phyloP scores from a whole-genome alignment of 2,329 filamentous ascomycete species.

The Neonectria magnoliae region DNA sequence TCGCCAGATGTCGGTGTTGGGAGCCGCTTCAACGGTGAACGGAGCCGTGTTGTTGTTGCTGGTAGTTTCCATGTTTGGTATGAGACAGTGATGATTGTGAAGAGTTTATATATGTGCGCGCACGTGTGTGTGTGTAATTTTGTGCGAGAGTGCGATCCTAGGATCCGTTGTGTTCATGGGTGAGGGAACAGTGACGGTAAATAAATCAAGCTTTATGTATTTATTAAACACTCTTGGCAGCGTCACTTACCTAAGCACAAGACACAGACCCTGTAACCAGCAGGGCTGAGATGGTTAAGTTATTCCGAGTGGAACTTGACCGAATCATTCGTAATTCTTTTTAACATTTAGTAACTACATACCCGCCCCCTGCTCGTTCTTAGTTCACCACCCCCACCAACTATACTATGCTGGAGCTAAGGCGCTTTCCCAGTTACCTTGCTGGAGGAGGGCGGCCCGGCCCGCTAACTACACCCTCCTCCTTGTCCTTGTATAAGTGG shows the following conservation, averaged over 20 bases:
- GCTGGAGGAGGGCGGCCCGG: not conserved
- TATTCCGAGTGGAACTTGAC: not conserved
- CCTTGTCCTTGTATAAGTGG: not conserved
- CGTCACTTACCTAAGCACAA: not conserved
- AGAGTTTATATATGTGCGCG: too few relatives aligned
- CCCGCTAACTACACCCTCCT: not conserved
- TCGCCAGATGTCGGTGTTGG: conserved; percentile 6
- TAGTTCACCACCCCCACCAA: not conserved
- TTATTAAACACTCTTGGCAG: not conserved
- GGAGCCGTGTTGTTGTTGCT: not conserved
- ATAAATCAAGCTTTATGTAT: not conserved
- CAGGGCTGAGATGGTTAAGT: not conserved
- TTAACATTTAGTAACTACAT: not conserved
- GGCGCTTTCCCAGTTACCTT: too few relatives aligned
- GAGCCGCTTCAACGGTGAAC: conserved; percentile 2
- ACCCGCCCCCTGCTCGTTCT: not conserved
- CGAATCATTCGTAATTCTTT: not conserved
- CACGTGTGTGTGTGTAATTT: too few relatives aligned
- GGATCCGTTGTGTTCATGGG: not conserved
- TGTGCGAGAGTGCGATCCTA: not conserved
- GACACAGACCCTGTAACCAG: not conserved
- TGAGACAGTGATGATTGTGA: not conserved
- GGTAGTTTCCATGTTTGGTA: not conserved
- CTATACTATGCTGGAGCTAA: not conserved
- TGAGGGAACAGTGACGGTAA: not conserved